Evolutionary conservation across 306 rosid genomes (phyloP), one percentile per base, ranked within the genome.

Genomic region (Trifolium repens): DNA sequence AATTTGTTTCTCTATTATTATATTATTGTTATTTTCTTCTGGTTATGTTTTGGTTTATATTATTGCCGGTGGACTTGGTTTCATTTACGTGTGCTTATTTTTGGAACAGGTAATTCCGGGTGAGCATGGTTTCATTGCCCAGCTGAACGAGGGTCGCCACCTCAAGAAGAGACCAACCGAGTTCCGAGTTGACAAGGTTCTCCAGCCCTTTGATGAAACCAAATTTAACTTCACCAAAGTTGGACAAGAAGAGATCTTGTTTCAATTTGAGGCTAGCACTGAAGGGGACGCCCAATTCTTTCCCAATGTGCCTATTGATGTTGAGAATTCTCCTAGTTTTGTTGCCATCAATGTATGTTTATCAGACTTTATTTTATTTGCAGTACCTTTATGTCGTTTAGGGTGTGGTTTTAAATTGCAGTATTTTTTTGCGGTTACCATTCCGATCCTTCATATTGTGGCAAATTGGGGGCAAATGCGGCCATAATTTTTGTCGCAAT

Each of bases 81-180:
- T 63, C 60, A 61, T 64, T 68, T 62, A 52, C 43, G 17, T 13
- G 8, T 40, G n/a, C 34, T 12, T 63, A 32, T 47, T 42, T 9
- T 13, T 50, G 46, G 43, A 50, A 68, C 74, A 94, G 98, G 91
- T 94, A 54, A 94, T 92, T 80, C 94, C 93, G 2, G 99, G 97
- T 46, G 72, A 80, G 71, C 71, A 83, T 73, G 96, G 99, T 67
- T 94, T 94, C 85, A 86, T 94, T 44, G 99, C 99, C 37, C 99
- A 94, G 90, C 89, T 94, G 83, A 94, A 94, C 0, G 96, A 94
- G 88, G 99, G 99, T 47, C 99, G 99, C 72, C 99, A 94, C 69
- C 91, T 92, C 61, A 92, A 92, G 92, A 94, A 94, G 89, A 82
- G 99, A 35, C 99, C 97, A 13, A 94, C 99, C 0, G 99, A 94